Base-by-base conservation (phyloP, 2,329 filamentous ascomycete species). In the Calonectria pseudoturangicola region DNA sequence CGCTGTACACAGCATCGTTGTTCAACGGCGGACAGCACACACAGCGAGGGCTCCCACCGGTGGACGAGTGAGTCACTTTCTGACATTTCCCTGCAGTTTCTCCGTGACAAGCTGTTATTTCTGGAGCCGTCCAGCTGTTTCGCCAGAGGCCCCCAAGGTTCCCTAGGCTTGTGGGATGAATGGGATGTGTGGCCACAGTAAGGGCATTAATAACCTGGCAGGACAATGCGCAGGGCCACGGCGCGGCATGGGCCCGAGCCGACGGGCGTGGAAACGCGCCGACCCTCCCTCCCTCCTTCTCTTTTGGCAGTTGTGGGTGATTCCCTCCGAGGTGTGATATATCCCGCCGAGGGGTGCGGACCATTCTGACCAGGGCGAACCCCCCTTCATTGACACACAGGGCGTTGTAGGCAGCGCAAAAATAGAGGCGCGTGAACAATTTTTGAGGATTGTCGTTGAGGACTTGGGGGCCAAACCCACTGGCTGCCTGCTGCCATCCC, bases 51-150 rank as follows among this genome's bases (percentile, higher is more conserved):
- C 51, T 66, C 70, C 69, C 69, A 70, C 62, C 74, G 72, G 64
- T 76, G 64, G 72, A 77, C 79, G 77, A 77, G 72, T 79, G 77
- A 79, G 72, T 79, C 77, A 79, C 74, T 71, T 39, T 27, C 70
- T 43, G 48, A 73, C 54, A 68, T 48, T 66, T 72, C 58, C 63
- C 66, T 48, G 56, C 48, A 58, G 58, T 50, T 50, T 36, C 50
- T 47, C 39, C 60, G 30, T 67, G 30, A 25, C 56, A 21, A n/a
- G 65, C 58, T 63, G 65, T 72, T 51, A 60, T 68, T 66, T 64
- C 72, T 60, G 68, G 60, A 77, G 72, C 70, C 60, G 74, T 75
- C 63, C 47, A 71, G 71, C 41, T 64, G 48, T 77, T 78, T 72
- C 72, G 67, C 68, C 71, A 73, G 71, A 74, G 71, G 71, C 72